Conservation (phyloP, 2,329 filamentous ascomycete genomes). For the Clonostachys rosea region DNA sequence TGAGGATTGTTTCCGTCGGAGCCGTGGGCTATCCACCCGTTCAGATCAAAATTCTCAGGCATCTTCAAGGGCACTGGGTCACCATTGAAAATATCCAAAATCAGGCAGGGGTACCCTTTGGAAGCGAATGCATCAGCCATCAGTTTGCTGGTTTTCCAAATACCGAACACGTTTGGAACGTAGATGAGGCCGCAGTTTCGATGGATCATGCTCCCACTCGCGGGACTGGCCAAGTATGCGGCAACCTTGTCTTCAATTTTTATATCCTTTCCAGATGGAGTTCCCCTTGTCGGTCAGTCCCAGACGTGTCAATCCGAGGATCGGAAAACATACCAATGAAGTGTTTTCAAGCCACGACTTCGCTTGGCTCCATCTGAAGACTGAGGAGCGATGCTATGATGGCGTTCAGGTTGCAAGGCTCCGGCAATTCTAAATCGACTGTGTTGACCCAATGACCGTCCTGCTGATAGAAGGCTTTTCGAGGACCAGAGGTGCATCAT, state of each 20-base stretch:
- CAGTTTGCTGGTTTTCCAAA: slow-evolving; percentile 35
- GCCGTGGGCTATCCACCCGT: slow-evolving; percentile 27
- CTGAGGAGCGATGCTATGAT: too few relatives aligned
- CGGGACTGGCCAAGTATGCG: slow-evolving; percentile 39
- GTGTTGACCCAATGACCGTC: too few relatives aligned
- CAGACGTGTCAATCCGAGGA: fast-evolving
- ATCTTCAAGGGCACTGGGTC: slow-evolving; percentile 39
- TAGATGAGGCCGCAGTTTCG: slow-evolving; percentile 18
- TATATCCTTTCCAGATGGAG: slow-evolving; percentile 37
- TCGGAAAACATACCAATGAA: too few relatives aligned
- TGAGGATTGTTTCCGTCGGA: slow-evolving; percentile 35
- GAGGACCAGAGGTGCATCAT: too few relatives aligned
- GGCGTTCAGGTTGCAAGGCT: too few relatives aligned
- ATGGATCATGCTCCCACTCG: slow-evolving; percentile 13
- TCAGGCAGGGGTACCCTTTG: slow-evolving; percentile 21
- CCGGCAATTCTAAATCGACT: too few relatives aligned
- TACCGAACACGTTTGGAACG: slow-evolving; percentile 29
- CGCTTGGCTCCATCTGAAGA: too few relatives aligned
- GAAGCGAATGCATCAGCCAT: slow-evolving; percentile 28
- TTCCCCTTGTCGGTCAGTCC: slow-evolving; percentile 30
- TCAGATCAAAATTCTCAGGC: slow-evolving; percentile 15
- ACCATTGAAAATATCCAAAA: slow-evolving; percentile 24
- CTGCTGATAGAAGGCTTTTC: too few relatives aligned
- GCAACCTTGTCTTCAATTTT: slow-evolving; percentile 31
- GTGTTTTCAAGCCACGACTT: too few relatives aligned